Evolutionary conservation across 345 rosid genomes (phyloP).

Genomic region (Hirschfeldia incana): DNA sequence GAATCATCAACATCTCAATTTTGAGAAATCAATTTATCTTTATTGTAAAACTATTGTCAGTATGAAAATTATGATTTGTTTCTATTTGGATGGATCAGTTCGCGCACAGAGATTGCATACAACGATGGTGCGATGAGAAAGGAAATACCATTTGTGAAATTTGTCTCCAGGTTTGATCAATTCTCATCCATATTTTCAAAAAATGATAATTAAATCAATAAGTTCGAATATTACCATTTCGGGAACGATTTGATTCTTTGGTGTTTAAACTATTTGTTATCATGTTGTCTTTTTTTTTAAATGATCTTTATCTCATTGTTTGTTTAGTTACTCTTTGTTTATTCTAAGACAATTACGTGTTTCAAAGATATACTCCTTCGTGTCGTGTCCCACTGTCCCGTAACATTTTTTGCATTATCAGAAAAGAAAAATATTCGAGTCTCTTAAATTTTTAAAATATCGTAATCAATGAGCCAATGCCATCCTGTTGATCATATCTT

Average conservation of each 20-base stretch:
- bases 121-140: slow-evolving; percentile 97
- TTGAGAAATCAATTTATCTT: background rate
- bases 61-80: background rate
- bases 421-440: slow-evolving; percentile 26
- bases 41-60: background rate
- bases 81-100: background rate
- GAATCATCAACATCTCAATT: background rate
- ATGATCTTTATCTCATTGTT: background rate
- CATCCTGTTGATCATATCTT: slow-evolving; percentile 26
- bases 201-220: background rate
- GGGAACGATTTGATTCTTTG: background rate
- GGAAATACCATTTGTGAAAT: slow-evolving; percentile 93
- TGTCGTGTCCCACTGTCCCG: slow-evolving; percentile 14
- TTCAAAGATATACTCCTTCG: background rate
- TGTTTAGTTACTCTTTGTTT: background rate
- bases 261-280: background rate
- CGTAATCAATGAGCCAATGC: slow-evolving; percentile 34
- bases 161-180: slow-evolving; percentile 70
- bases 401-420: background rate
- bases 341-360: slow-evolving; percentile 8
- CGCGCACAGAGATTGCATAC: slow-evolving; percentile 72
- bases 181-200: background rate
- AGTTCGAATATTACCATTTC: background rate
- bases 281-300: background rate
- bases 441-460: background rate